Conservation (phyloP, 2,329 filamentous ascomycete species). For the Blumeria hordei region DNA sequence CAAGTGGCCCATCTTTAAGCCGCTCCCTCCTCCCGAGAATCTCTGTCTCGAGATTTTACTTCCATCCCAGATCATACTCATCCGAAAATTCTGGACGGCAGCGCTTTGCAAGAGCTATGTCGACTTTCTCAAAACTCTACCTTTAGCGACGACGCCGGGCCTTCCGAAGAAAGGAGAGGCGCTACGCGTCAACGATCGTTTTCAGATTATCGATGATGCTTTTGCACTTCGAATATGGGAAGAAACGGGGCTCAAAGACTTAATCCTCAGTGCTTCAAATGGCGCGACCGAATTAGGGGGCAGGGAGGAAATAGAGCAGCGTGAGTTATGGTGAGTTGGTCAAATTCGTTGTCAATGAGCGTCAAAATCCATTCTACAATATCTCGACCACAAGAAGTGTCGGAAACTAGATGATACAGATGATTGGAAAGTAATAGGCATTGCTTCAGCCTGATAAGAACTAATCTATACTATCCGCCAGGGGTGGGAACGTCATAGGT, state of each 20-base stretch:
- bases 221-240: constrained; percentile 62
- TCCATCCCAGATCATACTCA: constrained; percentile 35
- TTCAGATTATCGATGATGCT: constrained; percentile 48
- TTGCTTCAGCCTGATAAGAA: too few species aligned
- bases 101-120: constrained; percentile 39
- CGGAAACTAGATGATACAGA: too few species aligned
- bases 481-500: constrained; percentile 66
- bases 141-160: constrained; percentile 37
- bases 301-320: constrained; percentile 11
- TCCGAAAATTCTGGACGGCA: constrained; percentile 35
- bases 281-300: constrained; percentile 8
- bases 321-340: background rate
- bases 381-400: too few species aligned
- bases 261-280: constrained; percentile 10
- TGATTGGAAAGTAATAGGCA: too few species aligned
- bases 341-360: background rate
- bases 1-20: constrained; percentile 36
- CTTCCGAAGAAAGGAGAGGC: constrained; percentile 44
- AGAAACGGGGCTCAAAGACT: constrained; percentile 45
- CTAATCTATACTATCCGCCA: constrained; percentile 18
- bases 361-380: too few species aligned
- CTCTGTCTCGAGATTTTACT: constrained; percentile 28
- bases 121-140: constrained; percentile 32
- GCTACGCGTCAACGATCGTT: constrained; percentile 68
- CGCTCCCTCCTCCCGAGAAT: constrained; percentile 28